Evolutionary conservation across 192 early-diverging fungal genomes (phyloP), one percentile per base, ranked within the genome.

Genomic region (Mortierella hygrophila): DNA sequence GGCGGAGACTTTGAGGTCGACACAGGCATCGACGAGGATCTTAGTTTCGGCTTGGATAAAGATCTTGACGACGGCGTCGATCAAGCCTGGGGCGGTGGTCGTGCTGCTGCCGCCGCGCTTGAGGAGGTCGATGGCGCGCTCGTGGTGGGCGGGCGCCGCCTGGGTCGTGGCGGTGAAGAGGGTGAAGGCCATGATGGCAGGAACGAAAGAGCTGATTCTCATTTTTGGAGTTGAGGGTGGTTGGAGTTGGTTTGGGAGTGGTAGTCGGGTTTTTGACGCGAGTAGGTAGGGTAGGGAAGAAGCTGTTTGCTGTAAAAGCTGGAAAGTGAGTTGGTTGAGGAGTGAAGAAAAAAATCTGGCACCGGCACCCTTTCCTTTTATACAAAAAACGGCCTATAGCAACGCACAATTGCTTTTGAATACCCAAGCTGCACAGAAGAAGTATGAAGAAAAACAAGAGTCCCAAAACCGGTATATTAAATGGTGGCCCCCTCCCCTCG

Each of bases 101-200:
- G 35, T 46, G 60, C 37, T 74, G 29, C 47, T 26, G 21, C 11
- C 38, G 35, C 76, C 77, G 46, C 82, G 82, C 82, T 83, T 83
- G 35, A 85, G 40, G 69, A 85, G 49, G 0, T 26, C 41, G 29
- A 85, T 57, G 21, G 83, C 83, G 11, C 32, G 10, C n/a, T 44
- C 65, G 38, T 85, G 42, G 23, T 69, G 75, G 5, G 35, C 46
- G 68, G 20, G n/a, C 3, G 74, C 68, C 40, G 83, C 83, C 82
- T 85, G 72, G 57, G 82, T 57, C 1, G 82, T 75, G 70, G 78
- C 78, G 70, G 78, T 21, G 70, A 85, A 85, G 60, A 85, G 70
- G 49, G 72, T 69, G 68, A 85, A 65, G 57, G 78, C 83, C 42
- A 85, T 69, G 75, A 74, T 63, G 69, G 83, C 78, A 52, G 83